Evolutionary conservation across 768 basidiomycete species (phyloP), one percentile per base, ranked within the genome.

Genomic region (Mycena indigotica): DNA sequence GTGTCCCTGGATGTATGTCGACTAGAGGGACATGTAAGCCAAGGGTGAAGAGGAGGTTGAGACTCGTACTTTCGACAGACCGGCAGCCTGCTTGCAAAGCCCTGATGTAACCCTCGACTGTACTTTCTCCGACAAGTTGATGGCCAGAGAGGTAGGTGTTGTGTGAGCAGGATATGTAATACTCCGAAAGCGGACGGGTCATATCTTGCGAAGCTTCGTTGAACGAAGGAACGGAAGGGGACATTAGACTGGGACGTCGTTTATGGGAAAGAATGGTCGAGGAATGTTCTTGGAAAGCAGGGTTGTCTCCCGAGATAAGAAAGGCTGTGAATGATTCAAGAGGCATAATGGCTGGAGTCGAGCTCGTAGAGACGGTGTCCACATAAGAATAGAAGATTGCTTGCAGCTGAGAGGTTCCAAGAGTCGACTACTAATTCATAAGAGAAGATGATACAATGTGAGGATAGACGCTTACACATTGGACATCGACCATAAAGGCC

Each of bases 151-250:
- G 81, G 72, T 84, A 95, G 1, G 93, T 95, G 67, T 99, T 98
- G 70, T 99, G 95, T 29, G 89, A 91, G 17, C 91, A 92, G 4
- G 92, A 93, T 66, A 96, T 86, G 67, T 81, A 95, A 44, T 98
- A 98, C 56, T 98, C 91, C 2, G 86, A 83, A 15, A 97, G 77
- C 1, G 96, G 93, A 1, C 82, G 77, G 1, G 88, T 89, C 97
- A 98, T 98, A 65, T 97, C 89, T 50, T 95, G 91, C 70, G 78
- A 79, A 4, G 87, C 73, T 16, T 76, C 73, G 19, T 60, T 61
- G 44, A 74, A 64, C 41, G 70, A 21, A 28, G n/a, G 2, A 28
- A 30, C 17, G 38, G 48, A 32, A 4, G 29, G n/a, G 45, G 45
- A 26, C 45, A 35, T 39, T 6, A 26, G 23, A 21, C 26, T 21